Conservation (phyloP, 805 yeast genomes). For the Schwanniomyces pseudopolymorphus region DNA sequence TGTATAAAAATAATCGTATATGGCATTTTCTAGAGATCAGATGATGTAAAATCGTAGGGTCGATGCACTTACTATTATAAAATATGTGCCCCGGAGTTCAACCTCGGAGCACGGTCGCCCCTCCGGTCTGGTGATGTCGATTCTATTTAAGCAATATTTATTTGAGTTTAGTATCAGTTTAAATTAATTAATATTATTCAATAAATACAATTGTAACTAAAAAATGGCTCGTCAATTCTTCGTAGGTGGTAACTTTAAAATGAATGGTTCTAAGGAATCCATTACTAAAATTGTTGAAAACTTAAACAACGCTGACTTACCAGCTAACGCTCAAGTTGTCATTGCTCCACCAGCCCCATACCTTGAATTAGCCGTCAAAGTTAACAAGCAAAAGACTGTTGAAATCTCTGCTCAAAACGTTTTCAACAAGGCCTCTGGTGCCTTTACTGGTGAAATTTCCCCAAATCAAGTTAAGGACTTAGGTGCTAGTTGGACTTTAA, state of each 20-base stretch:
- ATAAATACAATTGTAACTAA: slow-evolving; percentile 9
- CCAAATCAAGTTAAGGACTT: slow-evolving; percentile 86
- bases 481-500: slow-evolving; percentile 90
- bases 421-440: slow-evolving; percentile 86
- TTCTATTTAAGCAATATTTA: not conserved
- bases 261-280: slow-evolving; percentile 91
- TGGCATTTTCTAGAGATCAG: not conserved
- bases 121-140: slow-evolving; percentile 3
- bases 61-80: not conserved
- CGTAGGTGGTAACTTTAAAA: slow-evolving; percentile 99
- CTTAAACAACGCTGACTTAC: slow-evolving; percentile 76
- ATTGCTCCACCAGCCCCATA: slow-evolving; percentile 96
- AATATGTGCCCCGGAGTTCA: not conserved
- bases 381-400: slow-evolving; percentile 69
- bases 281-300: slow-evolving; percentile 79
- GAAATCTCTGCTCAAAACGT: slow-evolving; percentile 90
- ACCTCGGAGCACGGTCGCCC: slow-evolving; percentile 12
- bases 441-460: slow-evolving; percentile 96
- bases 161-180: not conserved
- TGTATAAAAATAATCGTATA: not conserved
- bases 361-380: slow-evolving; percentile 70
- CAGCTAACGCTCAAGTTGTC: slow-evolving; percentile 84
- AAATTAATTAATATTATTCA: not conserved
- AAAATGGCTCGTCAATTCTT: slow-evolving; percentile 84
- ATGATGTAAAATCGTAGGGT: not conserved